Evolutionary conservation across 805 yeast genomes (phyloP).

Genomic region (Kodamaea sagamina): DNA sequence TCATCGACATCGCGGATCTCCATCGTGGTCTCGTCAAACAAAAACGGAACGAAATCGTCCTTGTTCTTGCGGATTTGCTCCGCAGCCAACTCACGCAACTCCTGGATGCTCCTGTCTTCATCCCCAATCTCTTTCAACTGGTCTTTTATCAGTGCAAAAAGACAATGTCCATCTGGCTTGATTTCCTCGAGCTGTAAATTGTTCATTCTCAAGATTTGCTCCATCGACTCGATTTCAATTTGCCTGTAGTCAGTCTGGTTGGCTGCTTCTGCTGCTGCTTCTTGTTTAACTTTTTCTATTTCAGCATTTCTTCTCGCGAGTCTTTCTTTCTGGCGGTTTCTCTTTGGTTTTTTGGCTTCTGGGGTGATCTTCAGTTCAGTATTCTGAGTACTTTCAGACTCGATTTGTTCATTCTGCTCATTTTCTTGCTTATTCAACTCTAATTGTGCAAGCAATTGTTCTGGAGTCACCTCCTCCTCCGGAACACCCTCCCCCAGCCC

Average conservation of each 20-base stretch:
- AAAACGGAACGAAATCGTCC: conserved; percentile 75
- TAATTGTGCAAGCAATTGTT: background rate
- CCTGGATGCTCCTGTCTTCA: conserved; percentile 43
- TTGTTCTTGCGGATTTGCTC: conserved; percentile 62
- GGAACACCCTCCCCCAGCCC: background rate
- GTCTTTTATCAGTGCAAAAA: conserved; percentile 82
- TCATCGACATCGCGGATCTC: conserved; percentile 62
- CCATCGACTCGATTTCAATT: conserved; percentile 70
- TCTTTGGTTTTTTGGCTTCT: conserved; percentile 31
- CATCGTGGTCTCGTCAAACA: conserved; percentile 77
- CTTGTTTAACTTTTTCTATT: conserved; percentile 57
- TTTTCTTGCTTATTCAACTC: too few relatives aligned
- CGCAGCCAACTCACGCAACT: conserved; percentile 66
- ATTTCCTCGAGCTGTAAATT: conserved; percentile 65
- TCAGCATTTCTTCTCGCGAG: conserved; percentile 76
- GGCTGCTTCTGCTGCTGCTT: conserved; percentile 73
- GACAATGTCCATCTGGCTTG: conserved; percentile 91
- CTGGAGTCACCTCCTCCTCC: background rate
- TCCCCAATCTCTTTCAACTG: conserved; percentile 61
- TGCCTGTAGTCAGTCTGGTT: conserved; percentile 64
- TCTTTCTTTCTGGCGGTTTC: conserved; percentile 85
- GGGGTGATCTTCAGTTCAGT: too few relatives aligned
- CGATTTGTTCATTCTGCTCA: conserved; percentile 38
- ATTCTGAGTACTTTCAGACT: conserved; percentile 38
- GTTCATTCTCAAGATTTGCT: conserved; percentile 49